A percentile compares a stretch with the other conserved stretches of the same genome.
Evolutionary conservation across 1,284 basidiomycete genomes (phyloP).

Genomic region (Leucoagaricus sp.): DNA sequence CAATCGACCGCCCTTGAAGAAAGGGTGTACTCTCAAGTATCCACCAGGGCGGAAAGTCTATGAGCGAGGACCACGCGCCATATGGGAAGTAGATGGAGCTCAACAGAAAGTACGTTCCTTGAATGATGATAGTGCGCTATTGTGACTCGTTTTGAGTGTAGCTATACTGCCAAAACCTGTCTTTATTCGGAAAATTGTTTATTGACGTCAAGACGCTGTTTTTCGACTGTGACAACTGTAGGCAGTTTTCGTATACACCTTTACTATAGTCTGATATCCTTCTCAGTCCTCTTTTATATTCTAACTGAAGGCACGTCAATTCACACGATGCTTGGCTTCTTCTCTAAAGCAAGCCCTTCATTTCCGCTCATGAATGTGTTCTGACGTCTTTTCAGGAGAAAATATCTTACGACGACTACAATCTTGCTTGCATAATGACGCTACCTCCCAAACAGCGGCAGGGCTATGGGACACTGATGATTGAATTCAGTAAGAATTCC

Average conservation of each 20-base stretch:
- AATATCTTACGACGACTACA: constrained; percentile 94
- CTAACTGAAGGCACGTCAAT: constrained; percentile 82
- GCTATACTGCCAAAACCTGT: constrained; percentile 96
- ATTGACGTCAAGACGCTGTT: constrained; percentile 98
- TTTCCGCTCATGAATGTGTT: neutral
- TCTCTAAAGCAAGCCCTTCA: constrained; percentile 75
- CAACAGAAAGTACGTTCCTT: constrained; percentile 66
- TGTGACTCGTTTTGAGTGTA: constrained; percentile 32
- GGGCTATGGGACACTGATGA: constrained; percentile 94
- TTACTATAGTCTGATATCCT: neutral
- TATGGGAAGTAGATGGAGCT: constrained; percentile 96
- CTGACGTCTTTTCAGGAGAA: constrained; percentile 71
- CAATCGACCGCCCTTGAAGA: constrained; percentile 44
- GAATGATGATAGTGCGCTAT: neutral
- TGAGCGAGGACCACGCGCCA: constrained; percentile 85
- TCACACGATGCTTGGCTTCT: constrained; percentile 91
- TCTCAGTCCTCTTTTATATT: constrained; percentile 89
- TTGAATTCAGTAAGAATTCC: constrained; percentile 88
- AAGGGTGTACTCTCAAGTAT: constrained; percentile 67
- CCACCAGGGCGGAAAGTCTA: constrained; percentile 94
- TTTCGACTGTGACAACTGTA: constrained; percentile 89
- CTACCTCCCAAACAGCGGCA: constrained; percentile 92
- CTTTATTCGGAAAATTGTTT: constrained; percentile 97
- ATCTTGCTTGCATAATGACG: constrained; percentile 95
- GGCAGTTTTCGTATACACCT: constrained; percentile 22